Conservation (phyloP, 192 early-diverging fungal genomes). For the Dissophora ornata region DNA sequence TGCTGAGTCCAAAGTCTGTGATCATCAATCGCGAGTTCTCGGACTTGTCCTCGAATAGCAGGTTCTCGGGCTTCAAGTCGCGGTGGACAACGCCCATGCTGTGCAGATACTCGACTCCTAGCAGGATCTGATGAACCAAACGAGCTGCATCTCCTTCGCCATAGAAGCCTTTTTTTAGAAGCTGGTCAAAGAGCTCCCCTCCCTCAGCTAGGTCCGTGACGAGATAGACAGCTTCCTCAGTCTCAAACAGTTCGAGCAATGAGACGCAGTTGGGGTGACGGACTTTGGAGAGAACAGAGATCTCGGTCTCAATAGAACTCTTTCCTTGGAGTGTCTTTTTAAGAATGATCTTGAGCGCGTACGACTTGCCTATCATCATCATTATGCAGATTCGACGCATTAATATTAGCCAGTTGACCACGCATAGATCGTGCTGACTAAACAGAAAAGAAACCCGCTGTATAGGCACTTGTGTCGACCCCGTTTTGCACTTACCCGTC, state of each 20-base stretch:
- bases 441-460: too few relatives aligned
- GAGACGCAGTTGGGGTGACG: conserved; percentile 87
- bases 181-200: conserved; percentile 85
- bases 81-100: conserved; percentile 86
- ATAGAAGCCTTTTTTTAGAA: conserved; percentile 75
- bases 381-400: background rate
- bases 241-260: conserved; percentile 74
- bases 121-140: conserved; percentile 75
- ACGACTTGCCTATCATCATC: conserved; percentile 45
- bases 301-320: conserved; percentile 64
- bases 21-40: conserved; percentile 68
- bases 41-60: conserved; percentile 58
- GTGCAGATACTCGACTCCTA: conserved; percentile 87
- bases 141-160: conserved; percentile 78
- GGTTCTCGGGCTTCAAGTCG: conserved; percentile 85
- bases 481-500: conserved; percentile 50
- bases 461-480: too few relatives aligned
- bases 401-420: background rate
- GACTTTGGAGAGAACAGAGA: conserved; percentile 82
- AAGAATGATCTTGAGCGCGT: conserved; percentile 79
- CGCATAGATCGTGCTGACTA: too few relatives aligned
- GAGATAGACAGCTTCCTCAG: conserved; percentile 72
- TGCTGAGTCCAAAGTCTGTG: conserved; percentile 83
- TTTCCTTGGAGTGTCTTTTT: conserved; percentile 69
- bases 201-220: conserved; percentile 78